These are phyloP conservation scores for Salix viminalis DNA, from an alignment of 345 rosid genomes.

Conservation along the genomic window DNA sequence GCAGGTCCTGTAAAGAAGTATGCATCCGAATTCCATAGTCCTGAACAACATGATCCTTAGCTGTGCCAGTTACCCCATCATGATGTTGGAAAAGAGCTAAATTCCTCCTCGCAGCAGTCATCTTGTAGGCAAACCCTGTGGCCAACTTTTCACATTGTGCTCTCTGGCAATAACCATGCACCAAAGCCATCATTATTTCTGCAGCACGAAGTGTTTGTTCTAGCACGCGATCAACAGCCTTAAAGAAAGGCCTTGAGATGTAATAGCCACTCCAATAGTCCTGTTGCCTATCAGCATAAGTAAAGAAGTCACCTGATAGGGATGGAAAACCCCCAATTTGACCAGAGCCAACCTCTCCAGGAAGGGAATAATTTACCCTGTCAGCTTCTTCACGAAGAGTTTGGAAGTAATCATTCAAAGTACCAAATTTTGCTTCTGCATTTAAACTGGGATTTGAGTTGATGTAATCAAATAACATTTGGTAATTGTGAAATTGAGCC, in stretches of 20 bases:
- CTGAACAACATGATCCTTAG: constrained; percentile 85
- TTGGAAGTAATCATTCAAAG: constrained; percentile 81
- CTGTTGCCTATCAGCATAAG: constrained; percentile 86
- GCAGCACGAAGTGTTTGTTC: constrained; percentile 89
- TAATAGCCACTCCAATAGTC: constrained; percentile 99
- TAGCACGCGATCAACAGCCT: constrained; percentile 93
- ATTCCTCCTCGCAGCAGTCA: constrained; percentile 94
- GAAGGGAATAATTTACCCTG: constrained; percentile 70
- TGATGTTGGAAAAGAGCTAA: constrained; percentile 99
- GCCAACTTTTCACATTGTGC: constrained; percentile 83
- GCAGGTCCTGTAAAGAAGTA: constrained; percentile 82
- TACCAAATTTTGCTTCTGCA: constrained; percentile 86
- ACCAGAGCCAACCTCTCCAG: constrained; percentile 77
- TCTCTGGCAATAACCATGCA: constrained; percentile 85
- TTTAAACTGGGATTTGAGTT: constrained; percentile 81
- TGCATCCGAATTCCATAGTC: constrained; percentile 94
- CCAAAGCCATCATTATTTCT: constrained; percentile 80
- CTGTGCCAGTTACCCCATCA: constrained; percentile 97
- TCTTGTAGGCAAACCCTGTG: constrained; percentile 62
- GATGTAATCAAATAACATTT: constrained; percentile 78
- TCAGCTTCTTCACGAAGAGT: constrained; percentile 81
- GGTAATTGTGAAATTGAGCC: constrained; percentile 92
- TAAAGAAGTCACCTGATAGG: constrained; percentile 93
- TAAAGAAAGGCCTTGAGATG: constrained; percentile 95
- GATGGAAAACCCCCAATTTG: constrained; percentile 89